Base-by-base conservation (phyloP, 2,329 filamentous ascomycete genomes). In the Verticillium zaregamsianum region DNA sequence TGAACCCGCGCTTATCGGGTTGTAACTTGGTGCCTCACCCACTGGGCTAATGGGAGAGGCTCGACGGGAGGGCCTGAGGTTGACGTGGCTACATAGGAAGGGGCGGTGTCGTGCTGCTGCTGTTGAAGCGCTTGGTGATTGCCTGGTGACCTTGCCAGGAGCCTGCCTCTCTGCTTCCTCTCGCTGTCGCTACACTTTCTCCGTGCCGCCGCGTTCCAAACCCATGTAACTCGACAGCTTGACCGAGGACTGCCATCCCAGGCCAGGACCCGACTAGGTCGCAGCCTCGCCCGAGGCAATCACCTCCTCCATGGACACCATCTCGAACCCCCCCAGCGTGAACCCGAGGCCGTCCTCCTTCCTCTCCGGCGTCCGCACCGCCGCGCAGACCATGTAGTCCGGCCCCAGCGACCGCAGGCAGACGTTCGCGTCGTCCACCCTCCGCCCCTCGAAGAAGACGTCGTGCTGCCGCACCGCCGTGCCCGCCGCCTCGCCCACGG, bases 331-430 rank as follows among this genome's bases (percentile, higher is more conserved):
- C 1, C 75, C 78, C 56, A 82, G 62, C 23, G 72, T 64, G 62
- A 79, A 72, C 1, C 70, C 71, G 52, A 80, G 69, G 8, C 72
- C 81, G 12, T 74, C 73, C 57, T 73, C 71, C 60, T 73, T 74
- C 1, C 66, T 63, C 39, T 65, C 68, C 1, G 76, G 75, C 57
- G 77, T 80, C 64, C 79, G 74, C 55, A 85, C 75, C 2, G 79
- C 82, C 28, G 82, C 82, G 63, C 80, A 81, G 60, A 83, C 76
- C 81, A 86, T 85, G 71, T 80, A 86, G 55, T 84, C 80, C 11
- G 70, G 68, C 0, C 79, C 81, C 32, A 84, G 66, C 5, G 79
- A 73, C 39, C 79, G 69, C 37, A 82, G 66, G 61, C 74, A 77
- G 7, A 82, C 69, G 58, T 80, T 79, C 32, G 74, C 77, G 61